These are phyloP conservation scores for Zygoascus flipseniorum DNA, from an alignment of 805 yeast genomes.

Conservation along the genomic window DNA sequence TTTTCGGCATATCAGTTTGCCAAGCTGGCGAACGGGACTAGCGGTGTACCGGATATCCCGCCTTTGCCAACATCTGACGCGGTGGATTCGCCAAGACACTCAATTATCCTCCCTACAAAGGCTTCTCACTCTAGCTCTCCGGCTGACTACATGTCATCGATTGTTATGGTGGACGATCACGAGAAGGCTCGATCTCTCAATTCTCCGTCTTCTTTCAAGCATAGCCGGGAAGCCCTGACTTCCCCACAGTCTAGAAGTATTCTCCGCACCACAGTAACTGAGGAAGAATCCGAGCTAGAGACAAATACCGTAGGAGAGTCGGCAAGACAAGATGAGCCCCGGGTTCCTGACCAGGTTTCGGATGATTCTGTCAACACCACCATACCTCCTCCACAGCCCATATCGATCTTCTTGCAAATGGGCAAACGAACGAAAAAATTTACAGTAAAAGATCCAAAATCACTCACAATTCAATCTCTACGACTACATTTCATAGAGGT, in stretches of 20 bases:
- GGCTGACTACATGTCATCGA: conserved; percentile 18
- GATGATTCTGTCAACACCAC: not conserved
- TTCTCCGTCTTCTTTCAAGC: not conserved
- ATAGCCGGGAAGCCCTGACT: not conserved
- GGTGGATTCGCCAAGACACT: conserved; percentile 18
- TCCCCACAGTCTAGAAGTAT: not conserved
- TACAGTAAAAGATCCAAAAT: conserved; percentile 8
- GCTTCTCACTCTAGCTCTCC: conserved; percentile 13
- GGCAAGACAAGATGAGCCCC: not conserved
- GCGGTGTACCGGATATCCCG: conserved; percentile 19
- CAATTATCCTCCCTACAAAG: conserved; percentile 18
- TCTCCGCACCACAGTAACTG: not conserved
- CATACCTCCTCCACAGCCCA: not conserved
- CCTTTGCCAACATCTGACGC: conserved; percentile 15
- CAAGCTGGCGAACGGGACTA: conserved; percentile 44
- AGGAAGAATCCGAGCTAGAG: not conserved
- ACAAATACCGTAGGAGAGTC: not conserved
- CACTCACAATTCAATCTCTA: conserved; percentile 30
- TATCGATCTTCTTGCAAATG: conserved; percentile 26
- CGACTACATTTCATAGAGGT: conserved; percentile 76
- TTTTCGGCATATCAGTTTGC: conserved; percentile 92
- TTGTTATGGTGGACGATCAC: conserved; percentile 9
- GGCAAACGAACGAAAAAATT: conserved; percentile 28
- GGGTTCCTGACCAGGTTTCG: not conserved
- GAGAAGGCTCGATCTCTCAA: not conserved